Base-by-base conservation (phyloP, 495 filamentous ascomycete genomes). In the Neurospora cerealis region DNA sequence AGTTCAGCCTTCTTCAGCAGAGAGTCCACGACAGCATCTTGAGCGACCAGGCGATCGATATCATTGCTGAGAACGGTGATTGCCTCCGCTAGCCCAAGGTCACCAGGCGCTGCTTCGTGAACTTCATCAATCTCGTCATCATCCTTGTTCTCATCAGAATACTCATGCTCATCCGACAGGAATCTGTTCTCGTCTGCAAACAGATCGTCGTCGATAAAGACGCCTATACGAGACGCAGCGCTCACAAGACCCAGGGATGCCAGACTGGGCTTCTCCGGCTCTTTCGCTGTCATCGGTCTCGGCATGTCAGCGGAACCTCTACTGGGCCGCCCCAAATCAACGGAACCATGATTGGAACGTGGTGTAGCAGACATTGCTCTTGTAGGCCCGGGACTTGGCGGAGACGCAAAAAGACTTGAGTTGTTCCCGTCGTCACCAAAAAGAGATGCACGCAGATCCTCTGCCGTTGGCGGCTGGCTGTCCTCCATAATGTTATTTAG, bases 401-500 rank as follows among this genome's bases (percentile, higher is more conserved):
- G 77, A n/a, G 85, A 85, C 11, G 54, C 1, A 24, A 85, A 82
- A 10, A 88, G 41, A 62, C 78, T 86, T 9, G 89, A 89, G 19
- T 83, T 78, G 44, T 83, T 81, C 21, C 81, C 83, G 28, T 80
- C 83, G 69, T 88, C 83, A 46, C 86, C 85, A 75, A 88, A 87
- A 10, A 91, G 80, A 24, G 85, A 88, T 37, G 84, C 85, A 73
- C 86, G 87, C 40, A 90, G 77, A 69, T 92, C 91, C 72, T 93
- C 91, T 1, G 86, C 83, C 71, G 87, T 88, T 69, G 92, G 87
- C 21, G 83, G 83, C 62, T 83, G 82, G 60, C 81, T 84, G 72
- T 93, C 90, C 73, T 93, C 94, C 80, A 99, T 93, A 71, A 99
- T 99, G 75, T 94, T 92, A 77, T 92, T 97, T n/a, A 99, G 84